Evolutionary conservation across 352 stramenopile genomes (phyloP), one percentile per base, ranked within the genome.

Genomic region (Globisporangium paroecandrum): DNA sequence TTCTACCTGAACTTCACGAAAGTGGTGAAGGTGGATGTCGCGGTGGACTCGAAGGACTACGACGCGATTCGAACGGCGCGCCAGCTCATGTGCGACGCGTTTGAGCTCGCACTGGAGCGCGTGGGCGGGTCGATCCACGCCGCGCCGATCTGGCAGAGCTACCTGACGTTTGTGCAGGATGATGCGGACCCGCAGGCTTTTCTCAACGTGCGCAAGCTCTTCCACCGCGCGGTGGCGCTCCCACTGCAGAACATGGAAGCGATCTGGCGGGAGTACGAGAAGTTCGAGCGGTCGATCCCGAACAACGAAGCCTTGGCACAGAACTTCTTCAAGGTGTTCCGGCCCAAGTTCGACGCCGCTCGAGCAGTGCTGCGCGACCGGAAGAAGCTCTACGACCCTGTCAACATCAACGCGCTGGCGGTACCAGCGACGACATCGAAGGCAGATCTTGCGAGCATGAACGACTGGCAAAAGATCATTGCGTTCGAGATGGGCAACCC

Each of bases 1-100:
- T 95, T 96, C 57, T 96, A 96, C 72, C 74, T 96, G 34, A 87
- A 89, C 68, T 95, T 96, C 62, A 94, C 87, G 34, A 93, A 94
- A 65, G 85, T 92, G 57, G 85, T 89, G 2, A 89, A 93, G 58
- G 73, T 95, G 55, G 86, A 95, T 54, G 81, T 91, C 51, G 85
- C 86, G 7, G 77, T 87, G 6, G 79, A 86, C 38, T 82, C 83
- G 24, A 79, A 86, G 38, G 80, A 93, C 57, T 32, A 62, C 13
- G 69, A 79, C 10, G 84, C 85, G 15, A 89, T 93, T 56, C 73
- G 77, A 12, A 79, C 75, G 6, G 82, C 87, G 25, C 78, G 78
- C 4, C 80, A 94, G 56, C 78, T 93, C 65, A 95, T 96, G 87
- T 77, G 76, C n/a, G 87, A 95, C 60, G 87, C 89, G 4, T 96